Evolutionary conservation across 352 stramenopile species (phyloP).

Genomic region (Achlya hypogyna): DNA sequence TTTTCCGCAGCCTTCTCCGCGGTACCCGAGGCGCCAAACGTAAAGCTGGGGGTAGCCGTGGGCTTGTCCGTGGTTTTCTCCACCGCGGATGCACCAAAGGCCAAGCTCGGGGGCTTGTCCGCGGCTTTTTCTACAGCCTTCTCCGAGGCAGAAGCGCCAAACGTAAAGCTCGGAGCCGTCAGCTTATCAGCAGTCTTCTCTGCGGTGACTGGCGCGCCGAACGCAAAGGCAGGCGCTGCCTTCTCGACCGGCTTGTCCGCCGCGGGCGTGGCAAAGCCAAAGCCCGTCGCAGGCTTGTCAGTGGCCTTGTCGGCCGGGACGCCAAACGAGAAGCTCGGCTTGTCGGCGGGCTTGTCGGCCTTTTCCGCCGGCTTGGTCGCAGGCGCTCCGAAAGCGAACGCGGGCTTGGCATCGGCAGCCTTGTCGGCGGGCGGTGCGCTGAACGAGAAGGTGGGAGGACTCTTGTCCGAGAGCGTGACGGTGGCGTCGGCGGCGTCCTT

Average conservation of each 20-base stretch:
- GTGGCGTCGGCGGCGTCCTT: neutral
- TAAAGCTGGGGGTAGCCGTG: slow-evolving; percentile 17
- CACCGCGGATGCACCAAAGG: neutral
- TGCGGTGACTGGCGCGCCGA: slow-evolving; percentile 8
- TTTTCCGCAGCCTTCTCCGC: slow-evolving; percentile 13
- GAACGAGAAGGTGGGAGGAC: slow-evolving; percentile 4
- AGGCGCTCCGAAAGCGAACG: slow-evolving; percentile 46
- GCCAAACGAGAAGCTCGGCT: slow-evolving; percentile 40
- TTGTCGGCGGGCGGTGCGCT: neutral
- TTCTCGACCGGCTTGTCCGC: slow-evolving; percentile 22
- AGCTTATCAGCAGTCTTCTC: neutral
- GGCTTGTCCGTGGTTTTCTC: too few relatives aligned
- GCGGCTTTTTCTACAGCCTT: too few relatives aligned
- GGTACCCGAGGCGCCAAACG: slow-evolving; percentile 14
- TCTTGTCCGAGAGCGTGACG: neutral
- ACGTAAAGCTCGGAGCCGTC: slow-evolving; percentile 25
- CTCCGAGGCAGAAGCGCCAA: slow-evolving; percentile 17
- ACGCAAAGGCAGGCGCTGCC: neutral
- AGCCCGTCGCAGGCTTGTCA: neutral
- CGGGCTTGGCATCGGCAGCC: slow-evolving; percentile 21
- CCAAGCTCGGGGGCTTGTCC: too few relatives aligned
- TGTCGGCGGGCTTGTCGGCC: neutral
- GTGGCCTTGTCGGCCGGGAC: slow-evolving; percentile 22
- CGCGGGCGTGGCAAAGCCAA: slow-evolving; percentile 13
- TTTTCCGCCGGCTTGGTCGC: slow-evolving; percentile 17